These are phyloP conservation scores for Ophiocordyceps camponoti-leonardi DNA, from an alignment of 2,329 filamentous ascomycete genomes.

Conservation along the genomic window DNA sequence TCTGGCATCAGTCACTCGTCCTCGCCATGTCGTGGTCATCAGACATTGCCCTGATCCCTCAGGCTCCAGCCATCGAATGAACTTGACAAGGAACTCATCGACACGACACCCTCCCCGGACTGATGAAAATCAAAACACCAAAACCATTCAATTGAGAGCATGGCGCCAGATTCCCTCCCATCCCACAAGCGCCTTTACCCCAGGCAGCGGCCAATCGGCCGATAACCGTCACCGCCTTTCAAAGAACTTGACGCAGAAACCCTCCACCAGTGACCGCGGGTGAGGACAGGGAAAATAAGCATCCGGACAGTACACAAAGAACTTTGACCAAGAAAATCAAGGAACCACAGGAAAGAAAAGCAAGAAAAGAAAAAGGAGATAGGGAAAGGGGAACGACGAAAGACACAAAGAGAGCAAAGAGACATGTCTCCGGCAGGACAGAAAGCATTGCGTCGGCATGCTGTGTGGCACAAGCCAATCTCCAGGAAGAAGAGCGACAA, in stretches of 20 bases:
- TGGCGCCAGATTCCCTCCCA: no score
- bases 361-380: neutral
- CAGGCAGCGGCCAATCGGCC: neutral
- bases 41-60: no score
- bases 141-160: neutral
- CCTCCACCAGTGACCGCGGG: neutral
- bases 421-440: neutral
- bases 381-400: neutral
- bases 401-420: neutral
- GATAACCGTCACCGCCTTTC: neutral
- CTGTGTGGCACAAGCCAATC: no score
- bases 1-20: no score
- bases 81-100: neutral
- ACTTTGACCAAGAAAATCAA: neutral
- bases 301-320: neutral
- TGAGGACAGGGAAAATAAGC: no score
- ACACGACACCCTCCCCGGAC: neutral
- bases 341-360: neutral
- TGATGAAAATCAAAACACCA: neutral
- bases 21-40: no score
- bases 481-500: no score
- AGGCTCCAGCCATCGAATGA: neutral
- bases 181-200: neutral
- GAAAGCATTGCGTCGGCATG: neutral
- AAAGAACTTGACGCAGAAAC: neutral